phyloP scores from a whole-genome alignment of 1,284 basidiomycete genomes.

The Boletus semigastroideus region DNA sequence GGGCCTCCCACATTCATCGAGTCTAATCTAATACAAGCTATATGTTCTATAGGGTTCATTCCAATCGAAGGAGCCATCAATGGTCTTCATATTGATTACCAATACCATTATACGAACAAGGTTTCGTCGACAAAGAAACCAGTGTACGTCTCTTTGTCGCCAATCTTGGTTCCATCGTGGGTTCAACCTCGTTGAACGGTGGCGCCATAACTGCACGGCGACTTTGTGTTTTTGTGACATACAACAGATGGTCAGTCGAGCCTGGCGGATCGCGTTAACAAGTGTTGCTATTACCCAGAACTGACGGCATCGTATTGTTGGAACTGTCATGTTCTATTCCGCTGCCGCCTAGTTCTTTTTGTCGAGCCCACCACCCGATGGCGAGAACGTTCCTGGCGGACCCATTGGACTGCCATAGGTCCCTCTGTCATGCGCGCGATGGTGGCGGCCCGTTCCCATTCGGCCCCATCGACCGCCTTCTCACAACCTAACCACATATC shows the following conservation, averaged over 20 bases:
- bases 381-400: too few species aligned
- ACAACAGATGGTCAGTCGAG: background rate
- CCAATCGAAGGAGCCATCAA: background rate
- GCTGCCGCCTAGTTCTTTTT: too few species aligned
- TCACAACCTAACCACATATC: background rate
- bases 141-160: background rate
- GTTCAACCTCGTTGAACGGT: too few species aligned
- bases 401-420: too few species aligned
- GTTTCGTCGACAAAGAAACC: background rate
- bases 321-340: too few species aligned
- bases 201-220: background rate
- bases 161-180: background rate
- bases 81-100: background rate
- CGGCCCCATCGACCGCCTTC: background rate
- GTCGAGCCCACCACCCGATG: too few species aligned
- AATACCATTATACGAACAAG: background rate
- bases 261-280: background rate
- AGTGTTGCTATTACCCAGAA: background rate
- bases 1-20: background rate
- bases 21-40: conserved; percentile 3
- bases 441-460: background rate
- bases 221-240: background rate
- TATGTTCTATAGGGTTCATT: background rate
- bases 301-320: conserved; percentile 12
- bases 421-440: background rate